Base-by-base conservation (phyloP, 441 rosid species). In the Gossypium schwendimanii region DNA sequence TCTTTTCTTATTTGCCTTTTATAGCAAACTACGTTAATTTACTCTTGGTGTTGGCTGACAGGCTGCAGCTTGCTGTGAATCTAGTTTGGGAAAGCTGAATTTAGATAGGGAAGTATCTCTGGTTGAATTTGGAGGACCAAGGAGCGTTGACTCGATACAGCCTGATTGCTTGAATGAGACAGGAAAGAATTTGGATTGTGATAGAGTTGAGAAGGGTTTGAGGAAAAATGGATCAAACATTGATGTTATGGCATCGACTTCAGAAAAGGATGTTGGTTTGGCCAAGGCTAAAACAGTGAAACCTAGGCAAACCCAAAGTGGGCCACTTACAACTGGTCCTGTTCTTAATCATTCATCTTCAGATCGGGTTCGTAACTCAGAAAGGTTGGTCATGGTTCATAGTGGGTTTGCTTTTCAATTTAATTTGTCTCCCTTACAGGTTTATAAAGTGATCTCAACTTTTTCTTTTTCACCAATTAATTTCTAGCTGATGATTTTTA, bases 281-380 rank as follows among this genome's bases (percentile, higher is more conserved):
- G 50, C 87, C 73, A 89, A 84, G 81, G 62, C 70, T 73, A 91
- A 88, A 71, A 50, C 79, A 28, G 78, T 71, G 47, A 91, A 86
- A 82, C 52, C 78, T 80, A 91, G 90, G 67, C 94, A 91, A 81
- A 88, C 88, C 74, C 94, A 81, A 73, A 96, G 99, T 75, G 98
- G 99, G 74, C 98, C 97, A 10, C 92, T 96, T 67, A 70, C 79
- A 71, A 85, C 96, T 77, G 90, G 88, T 80, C 69, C 78, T 55
- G 86, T 83, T 70, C 83, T 88, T 73, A 69, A 76, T 69, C 92
- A 85, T 79, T 87, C 93, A 58, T 64, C 80, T 69, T 84, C 89
- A 36, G 99, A 93, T 41, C 89, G 74, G 80, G 80, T 79, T 18
- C 91, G 80, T 49, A 63, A 70, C 74, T 54, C 78, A 66, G 97